Percentiles rank a stretch among this genome's conserved stretches.
Evolutionary conservation across 345 rosid species (phyloP).

Genomic region (sweet orange (Citrus sinensis)): DVS_A1.0 CM039165.1:37732501-37733000

Average conservation of each 20-base stretch:
- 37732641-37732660: constrained; percentile 5
- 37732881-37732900: not conserved
- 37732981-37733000: not conserved
- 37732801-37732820: not conserved
- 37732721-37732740: not conserved
- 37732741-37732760: not conserved
- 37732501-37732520: constrained; percentile 32
- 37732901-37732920: not conserved
- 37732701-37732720: constrained; percentile 33
- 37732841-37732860: not conserved
- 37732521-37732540: constrained; percentile 36
- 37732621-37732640: constrained; percentile 19
- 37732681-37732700: constrained; percentile 42
- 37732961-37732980: not conserved
- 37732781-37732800: not conserved
- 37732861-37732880: not conserved
- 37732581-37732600: not conserved
- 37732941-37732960: not conserved
- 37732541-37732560: constrained; percentile 20
- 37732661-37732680: constrained; percentile 20
- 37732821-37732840: not conserved
- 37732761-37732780: not conserved
- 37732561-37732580: not conserved
- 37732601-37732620: not conserved
- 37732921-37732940: not conserved